Conservation (phyloP, 164 flowering plant species). For the Vitis cinerea region DNA sequence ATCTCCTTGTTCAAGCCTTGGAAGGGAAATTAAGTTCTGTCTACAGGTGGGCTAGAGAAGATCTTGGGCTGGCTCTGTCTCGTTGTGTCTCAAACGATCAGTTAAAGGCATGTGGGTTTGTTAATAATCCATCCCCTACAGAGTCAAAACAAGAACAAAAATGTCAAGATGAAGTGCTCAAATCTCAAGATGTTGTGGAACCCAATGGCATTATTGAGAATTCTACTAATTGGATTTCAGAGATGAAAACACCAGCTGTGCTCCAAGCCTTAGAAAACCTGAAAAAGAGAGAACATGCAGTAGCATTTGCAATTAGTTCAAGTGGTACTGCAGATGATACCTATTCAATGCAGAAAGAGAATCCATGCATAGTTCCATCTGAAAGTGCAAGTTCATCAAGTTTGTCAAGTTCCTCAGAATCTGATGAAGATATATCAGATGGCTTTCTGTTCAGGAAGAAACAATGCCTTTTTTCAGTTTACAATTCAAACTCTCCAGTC, state of each 20-base stretch:
- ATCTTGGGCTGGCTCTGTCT: constrained; percentile 55
- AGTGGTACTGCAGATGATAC: constrained; percentile 1
- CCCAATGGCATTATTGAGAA: constrained; percentile 4
- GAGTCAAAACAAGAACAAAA: constrained; percentile 7
- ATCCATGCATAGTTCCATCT: constrained; percentile 4
- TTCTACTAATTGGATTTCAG: constrained; percentile 14
- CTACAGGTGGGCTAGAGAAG: constrained; percentile 69
- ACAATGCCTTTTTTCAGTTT: constrained; percentile 1
- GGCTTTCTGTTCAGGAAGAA: constrained; percentile 7
- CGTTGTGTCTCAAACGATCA: constrained; percentile 30
- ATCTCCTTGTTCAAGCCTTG: constrained; percentile 63
- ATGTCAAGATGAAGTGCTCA: constrained; percentile 2
- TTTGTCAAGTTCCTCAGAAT: constrained; percentile 12
- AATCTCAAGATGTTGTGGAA: neutral
- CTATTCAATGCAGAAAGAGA: constrained; percentile 2
- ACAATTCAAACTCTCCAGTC: constrained; percentile 10
- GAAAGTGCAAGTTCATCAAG: constrained; percentile 13
- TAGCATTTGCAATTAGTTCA: neutral
- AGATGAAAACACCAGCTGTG: constrained; percentile 19
- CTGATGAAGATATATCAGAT: constrained; percentile 11
- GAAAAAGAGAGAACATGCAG: constrained; percentile 13
- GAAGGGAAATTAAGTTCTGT: constrained; percentile 76
- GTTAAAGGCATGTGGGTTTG: neutral
- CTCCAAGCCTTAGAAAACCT: neutral
- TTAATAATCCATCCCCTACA: constrained; percentile 6